phyloP scores from a whole-genome alignment of 1,139 yeast genomes.

The Groenewaldozyma sp. region DNA sequence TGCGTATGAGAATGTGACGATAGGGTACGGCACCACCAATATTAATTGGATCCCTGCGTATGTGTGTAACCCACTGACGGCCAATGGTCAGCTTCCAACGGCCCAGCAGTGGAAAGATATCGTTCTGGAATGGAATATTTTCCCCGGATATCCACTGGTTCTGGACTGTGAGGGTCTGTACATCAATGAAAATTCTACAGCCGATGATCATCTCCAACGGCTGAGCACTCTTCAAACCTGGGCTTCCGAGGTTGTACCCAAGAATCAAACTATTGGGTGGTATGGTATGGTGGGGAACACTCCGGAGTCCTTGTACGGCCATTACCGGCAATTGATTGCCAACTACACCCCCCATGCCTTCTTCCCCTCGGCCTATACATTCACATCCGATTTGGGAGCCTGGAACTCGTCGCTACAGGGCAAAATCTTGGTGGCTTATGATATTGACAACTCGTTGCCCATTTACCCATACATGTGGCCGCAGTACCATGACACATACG shows the following conservation, averaged over 20 bases:
- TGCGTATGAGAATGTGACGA: constrained; percentile 6
- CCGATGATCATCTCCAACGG: constrained; percentile 4
- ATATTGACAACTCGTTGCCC: constrained; percentile 5
- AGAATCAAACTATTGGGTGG: constrained; percentile 9
- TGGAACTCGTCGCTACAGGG: constrained; percentile 7
- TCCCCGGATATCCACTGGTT: constrained; percentile 8
- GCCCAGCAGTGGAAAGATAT: constrained; percentile 6
- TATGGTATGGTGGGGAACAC: constrained; percentile 9
- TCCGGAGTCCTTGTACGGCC: constrained; percentile 4
- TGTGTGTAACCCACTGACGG: constrained; percentile 8
- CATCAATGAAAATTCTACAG: constrained; percentile 5
- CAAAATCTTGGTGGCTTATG: neutral
- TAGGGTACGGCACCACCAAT: constrained; percentile 7
- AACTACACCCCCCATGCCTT: constrained; percentile 7
- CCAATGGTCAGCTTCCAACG: constrained; percentile 5
- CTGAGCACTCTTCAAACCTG: constrained; percentile 7
- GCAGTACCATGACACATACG: constrained; percentile 6
- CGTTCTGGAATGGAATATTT: constrained; percentile 8
- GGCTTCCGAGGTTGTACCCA: constrained; percentile 9
- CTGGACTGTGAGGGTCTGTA: constrained; percentile 9
- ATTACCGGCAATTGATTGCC: constrained; percentile 7
- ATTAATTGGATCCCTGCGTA: constrained; percentile 9
- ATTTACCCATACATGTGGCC: constrained; percentile 10
- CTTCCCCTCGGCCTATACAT: constrained; percentile 9
- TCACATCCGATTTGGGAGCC: constrained; percentile 1